These are phyloP conservation scores for Mucor mucedo DNA, from an alignment of 371 early-diverging fungal species.

Conservation along the genomic window DNA sequence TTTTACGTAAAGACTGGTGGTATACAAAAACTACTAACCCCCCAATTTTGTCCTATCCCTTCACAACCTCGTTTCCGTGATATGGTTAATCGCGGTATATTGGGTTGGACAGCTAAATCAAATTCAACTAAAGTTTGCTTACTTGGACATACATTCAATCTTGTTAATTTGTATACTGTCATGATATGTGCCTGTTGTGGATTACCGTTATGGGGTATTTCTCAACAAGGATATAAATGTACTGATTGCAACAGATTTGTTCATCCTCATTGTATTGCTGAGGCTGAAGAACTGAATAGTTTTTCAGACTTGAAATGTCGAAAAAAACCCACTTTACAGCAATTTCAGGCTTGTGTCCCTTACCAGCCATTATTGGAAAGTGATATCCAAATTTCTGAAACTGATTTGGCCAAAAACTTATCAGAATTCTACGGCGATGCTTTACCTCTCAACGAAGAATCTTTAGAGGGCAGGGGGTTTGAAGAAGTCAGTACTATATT, in stretches of 20 bases:
- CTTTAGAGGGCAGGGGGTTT: constrained; percentile 32
- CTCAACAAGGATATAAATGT: constrained; percentile 61
- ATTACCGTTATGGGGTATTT: constrained; percentile 62
- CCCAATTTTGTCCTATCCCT: constrained; percentile 46
- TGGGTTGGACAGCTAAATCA: constrained; percentile 25
- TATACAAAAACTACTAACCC: constrained; percentile 52
- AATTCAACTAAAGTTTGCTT: constrained; percentile 21
- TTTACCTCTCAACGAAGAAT: constrained; percentile 20
- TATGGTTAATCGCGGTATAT: constrained; percentile 13
- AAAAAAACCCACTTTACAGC: background rate
- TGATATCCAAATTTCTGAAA: constrained; percentile 33
- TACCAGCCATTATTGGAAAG: constrained; percentile 38
- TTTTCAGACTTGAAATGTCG: background rate
- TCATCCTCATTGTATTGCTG: constrained; percentile 50
- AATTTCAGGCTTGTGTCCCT: constrained; percentile 36
- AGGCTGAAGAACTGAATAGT: constrained; percentile 15
- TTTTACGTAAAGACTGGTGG: constrained; percentile 51
- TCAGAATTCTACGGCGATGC: constrained; percentile 33
- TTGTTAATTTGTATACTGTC: constrained; percentile 61
- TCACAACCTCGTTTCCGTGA: constrained; percentile 32
- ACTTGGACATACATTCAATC: constrained; percentile 53
- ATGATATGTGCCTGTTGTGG: constrained; percentile 58
- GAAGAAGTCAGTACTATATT: constrained; percentile 48
- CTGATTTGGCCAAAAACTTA: constrained; percentile 22
- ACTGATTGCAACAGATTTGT: constrained; percentile 55